Evolutionary conservation across 129 eudicot species (phyloP), one percentile per base, ranked within the genome.

Genomic region (Chrysanthemum makinoi): DNA sequence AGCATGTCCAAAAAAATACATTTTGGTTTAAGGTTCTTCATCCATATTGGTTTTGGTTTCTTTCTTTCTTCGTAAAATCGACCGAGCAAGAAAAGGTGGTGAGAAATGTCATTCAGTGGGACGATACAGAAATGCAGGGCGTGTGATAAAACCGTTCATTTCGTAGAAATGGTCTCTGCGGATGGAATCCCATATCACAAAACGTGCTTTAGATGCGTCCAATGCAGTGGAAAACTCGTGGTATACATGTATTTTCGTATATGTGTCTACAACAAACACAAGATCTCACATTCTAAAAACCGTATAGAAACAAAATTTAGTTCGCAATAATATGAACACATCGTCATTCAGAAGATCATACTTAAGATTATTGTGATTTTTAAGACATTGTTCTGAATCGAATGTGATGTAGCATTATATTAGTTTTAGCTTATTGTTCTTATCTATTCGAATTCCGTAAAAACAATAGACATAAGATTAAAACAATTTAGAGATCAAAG

Each of bases 131-230:
- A 93, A 89, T 93, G 98, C 80, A 87, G 77, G 68, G 91, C 87
- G 1, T 89, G 98, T 71, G 95, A 89, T 35, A 87, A 87, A 60
- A 81, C 87, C 55, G 96, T 93, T 35, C 86, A 93, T 81, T 84
- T 89, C 30, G 83, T 85, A 33, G 98, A 93, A 59, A 71, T 85
- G 91, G 33, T 93, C 30, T 85, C 96, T 11, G 95, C 95, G 1
- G 96, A 89, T 79, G 98, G 96, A 58, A 69, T 83, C 73, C 84
- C 95, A 28, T 92, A 79, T 74, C 98, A 93, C 64, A 85, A 82
- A 46, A 82, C 75, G 5, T 93, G 98, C 62, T 93, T 93, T 85
- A 87, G 75, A 83, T 93, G 98, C 77, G 70, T 77, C 72, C 81
- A 85, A 1, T 93, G 96, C 81, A 93, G 80, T 79, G 87, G 88